Percentiles rank a stretch among this genome's conserved stretches.
These are phyloP conservation scores for Dictyostelium firmibasis DNA, from an alignment of 78 protist genomes.

Conservation along the genomic window DNA sequence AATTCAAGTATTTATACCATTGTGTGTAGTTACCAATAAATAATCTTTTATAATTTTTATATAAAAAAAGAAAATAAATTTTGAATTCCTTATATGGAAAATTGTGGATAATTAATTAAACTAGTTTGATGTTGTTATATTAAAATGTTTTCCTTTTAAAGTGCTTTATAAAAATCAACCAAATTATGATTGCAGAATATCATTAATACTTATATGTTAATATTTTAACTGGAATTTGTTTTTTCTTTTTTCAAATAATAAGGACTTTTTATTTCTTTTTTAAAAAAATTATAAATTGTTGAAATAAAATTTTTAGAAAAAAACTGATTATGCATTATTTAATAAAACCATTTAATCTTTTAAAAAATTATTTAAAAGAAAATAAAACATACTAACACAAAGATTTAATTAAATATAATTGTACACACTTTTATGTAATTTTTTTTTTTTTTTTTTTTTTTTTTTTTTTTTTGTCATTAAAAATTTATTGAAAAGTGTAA, in stretches of 20 bases:
- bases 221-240: not conserved
- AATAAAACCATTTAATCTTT: not conserved
- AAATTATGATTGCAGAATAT: not conserved
- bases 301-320: not conserved
- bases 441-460: too few species aligned
- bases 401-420: not conserved
- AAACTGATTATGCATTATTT: not conserved
- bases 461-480: too few species aligned
- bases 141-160: not conserved
- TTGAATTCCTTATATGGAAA: not conserved
- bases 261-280: not conserved
- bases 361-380: not conserved
- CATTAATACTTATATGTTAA: not conserved
- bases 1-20: not conserved
- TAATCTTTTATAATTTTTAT: too few species aligned
- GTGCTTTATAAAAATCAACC: not conserved
- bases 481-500: too few species aligned
- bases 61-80: not conserved
- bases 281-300: too few species aligned
- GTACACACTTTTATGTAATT: not conserved
- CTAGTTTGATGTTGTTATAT: not conserved
- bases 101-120: not conserved
- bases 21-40: not conserved
- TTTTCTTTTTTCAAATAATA: not conserved
- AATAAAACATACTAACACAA: not conserved